Base-by-base conservation (phyloP, 1,139 yeast species). In the Hansenula lynferdii region DNA sequence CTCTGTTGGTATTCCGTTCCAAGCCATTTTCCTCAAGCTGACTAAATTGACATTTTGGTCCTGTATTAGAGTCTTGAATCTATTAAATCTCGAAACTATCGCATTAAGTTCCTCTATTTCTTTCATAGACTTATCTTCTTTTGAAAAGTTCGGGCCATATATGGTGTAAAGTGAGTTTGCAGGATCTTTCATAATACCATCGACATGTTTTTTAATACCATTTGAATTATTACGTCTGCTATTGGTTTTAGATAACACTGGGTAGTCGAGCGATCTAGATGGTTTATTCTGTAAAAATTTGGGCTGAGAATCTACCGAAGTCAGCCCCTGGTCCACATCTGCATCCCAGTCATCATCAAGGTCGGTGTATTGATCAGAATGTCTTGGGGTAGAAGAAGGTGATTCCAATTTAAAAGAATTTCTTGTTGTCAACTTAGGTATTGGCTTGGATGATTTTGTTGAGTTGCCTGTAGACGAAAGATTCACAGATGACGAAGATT, bases 341-440 rank as follows among this genome's bases (percentile, higher is more conserved):
- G 95, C 94, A 56, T 87, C 90, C 97, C 96, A 89, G 59, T 87
- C 96, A 52, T 85, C 95, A 56, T 87, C 96, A 36, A 80, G 60
- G 54, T 85, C 95, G 17, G 74, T 64, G 49, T 77, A 79, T 40
- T 58, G 62, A 28, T 48, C 54, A 20, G 59, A 57, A 23, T 45
- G 43, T 41, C 58, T 47, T 21, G 58, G 53, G 14, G 56, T 43
- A 7, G 43, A 25, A 15, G 41, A 28, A 8, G 42, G 38, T 4
- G 45, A 40, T 5, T 44, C 46, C 12, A 35, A 17, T 16, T 38
- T 42, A 11, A 28, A 30, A 4, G 41, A 33, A 14, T 34, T 36
- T 19, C 28, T 34, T 17, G 32, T 37, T 5, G 24, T 8, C 7
- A 3, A n/a, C 16, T 33, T 37, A 11, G 30, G 19, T 20, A 25